Conservation (phyloP, 164 flowering plant genomes). For the Buxus sempervirens region DNA sequence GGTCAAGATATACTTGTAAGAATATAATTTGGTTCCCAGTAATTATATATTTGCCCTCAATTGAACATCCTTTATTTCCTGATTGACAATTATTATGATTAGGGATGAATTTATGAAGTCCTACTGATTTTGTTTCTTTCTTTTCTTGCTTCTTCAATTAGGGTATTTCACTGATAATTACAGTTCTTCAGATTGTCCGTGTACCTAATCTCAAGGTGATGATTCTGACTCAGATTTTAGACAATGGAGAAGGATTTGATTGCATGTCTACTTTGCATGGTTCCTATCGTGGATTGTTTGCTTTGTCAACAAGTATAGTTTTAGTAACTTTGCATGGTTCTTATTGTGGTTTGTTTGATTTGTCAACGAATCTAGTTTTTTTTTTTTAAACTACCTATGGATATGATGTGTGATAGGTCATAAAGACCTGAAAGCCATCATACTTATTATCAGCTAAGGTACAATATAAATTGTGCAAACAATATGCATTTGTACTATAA, state of each 20-base stretch:
- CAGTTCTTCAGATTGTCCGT: conserved; percentile 94
- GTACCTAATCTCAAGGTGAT: conserved; percentile 95
- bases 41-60: no score
- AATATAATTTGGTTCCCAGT: no score
- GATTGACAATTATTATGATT: no score
- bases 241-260: neutral
- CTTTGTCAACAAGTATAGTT: no score
- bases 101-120: neutral
- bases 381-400: neutral
- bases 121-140: conserved; percentile 8
- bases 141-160: conserved; percentile 30
- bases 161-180: conserved; percentile 91
- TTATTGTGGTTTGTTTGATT: neutral
- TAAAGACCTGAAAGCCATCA: neutral
- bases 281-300: no score
- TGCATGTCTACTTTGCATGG: neutral
- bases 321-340: neutral
- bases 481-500: neutral
- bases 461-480: no score
- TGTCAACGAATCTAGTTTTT: neutral
- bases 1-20: conserved; percentile 99
- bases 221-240: conserved; percentile 6
- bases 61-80: neutral
- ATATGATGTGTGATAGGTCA: neutral
- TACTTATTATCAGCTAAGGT: no score